Evolutionary conservation across 2,329 filamentous ascomycete species (phyloP).

Genomic region (Coleophoma cylindrospora): DNA sequence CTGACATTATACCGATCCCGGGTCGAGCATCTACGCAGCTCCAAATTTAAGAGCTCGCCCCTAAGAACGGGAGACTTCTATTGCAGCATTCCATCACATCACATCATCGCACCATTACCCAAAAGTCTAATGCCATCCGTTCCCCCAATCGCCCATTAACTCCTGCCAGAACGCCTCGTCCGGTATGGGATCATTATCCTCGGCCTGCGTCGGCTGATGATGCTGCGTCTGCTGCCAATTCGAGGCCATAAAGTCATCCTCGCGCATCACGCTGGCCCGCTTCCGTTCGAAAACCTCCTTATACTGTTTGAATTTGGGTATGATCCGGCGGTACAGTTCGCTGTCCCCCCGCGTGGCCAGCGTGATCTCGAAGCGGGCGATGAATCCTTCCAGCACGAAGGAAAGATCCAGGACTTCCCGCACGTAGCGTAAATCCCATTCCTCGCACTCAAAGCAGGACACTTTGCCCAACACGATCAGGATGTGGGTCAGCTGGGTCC

Average conservation of each 20-base stretch:
- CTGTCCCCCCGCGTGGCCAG: neutral
- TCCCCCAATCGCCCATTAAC: conserved; percentile 1
- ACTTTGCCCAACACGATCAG: neutral
- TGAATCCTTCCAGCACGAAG: conserved; percentile 1
- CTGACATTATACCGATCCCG: too few species aligned
- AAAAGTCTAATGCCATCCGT: neutral
- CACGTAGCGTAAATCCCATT: conserved; percentile 1
- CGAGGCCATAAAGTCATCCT: neutral
- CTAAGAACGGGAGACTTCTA: too few species aligned
- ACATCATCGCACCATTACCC: too few species aligned
- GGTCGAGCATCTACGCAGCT: too few species aligned
- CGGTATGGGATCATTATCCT: neutral
- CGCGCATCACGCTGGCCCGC: neutral
- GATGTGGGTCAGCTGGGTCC: conserved; percentile 1
- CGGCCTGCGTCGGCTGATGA: neutral
- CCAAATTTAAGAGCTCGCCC: too few species aligned
- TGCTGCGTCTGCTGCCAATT: neutral
- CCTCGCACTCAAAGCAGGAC: conserved; percentile 1
- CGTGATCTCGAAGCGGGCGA: conserved; percentile 1
- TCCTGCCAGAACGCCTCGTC: conserved; percentile 4
- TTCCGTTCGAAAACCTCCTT: conserved; percentile 1
- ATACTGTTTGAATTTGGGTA: neutral
- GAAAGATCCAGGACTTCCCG: conserved; percentile 2
- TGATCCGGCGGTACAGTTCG: neutral
- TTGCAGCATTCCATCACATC: too few species aligned